Evolutionary conservation across 306 rosid genomes (phyloP).

Genomic region (Medicago arabica): DNA sequence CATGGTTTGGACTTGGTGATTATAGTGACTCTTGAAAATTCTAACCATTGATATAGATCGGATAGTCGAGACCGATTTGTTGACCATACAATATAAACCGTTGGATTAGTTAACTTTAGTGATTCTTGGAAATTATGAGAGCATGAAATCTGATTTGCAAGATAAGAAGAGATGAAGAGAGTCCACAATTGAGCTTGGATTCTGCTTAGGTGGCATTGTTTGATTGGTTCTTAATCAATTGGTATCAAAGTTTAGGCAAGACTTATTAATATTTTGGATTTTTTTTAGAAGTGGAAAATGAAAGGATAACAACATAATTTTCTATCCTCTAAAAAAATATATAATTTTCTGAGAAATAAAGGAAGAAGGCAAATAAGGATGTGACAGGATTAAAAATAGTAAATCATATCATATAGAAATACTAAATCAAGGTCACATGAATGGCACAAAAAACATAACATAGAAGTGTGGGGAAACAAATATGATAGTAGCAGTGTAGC

Average conservation of each 20-base stretch:
- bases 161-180: constrained; percentile 31
- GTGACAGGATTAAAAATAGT: constrained; percentile 32
- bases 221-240: constrained; percentile 35
- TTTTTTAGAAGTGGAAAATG: constrained; percentile 17
- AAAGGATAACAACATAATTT: constrained; percentile 13
- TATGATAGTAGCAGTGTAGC: constrained; percentile 2
- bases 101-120: background rate
- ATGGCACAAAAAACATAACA: constrained; percentile 40
- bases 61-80: background rate
- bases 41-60: background rate
- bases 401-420: background rate
- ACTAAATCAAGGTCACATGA: constrained; percentile 42
- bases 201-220: constrained; percentile 26
- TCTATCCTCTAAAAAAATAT: background rate
- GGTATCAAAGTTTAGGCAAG: constrained; percentile 19
- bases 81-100: background rate
- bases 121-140: background rate
- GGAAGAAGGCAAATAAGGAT: constrained; percentile 30
- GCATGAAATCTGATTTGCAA: background rate
- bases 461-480: constrained; percentile 46
- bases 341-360: constrained; percentile 39
- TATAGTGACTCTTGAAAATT: background rate
- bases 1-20: background rate
- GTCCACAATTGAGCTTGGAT: constrained; percentile 21
- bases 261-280: constrained; percentile 12